These are phyloP conservation scores for Cyclostephanos tholiformis DNA, from an alignment of 108 stramenopile species.

Conservation along the genomic window DNA sequence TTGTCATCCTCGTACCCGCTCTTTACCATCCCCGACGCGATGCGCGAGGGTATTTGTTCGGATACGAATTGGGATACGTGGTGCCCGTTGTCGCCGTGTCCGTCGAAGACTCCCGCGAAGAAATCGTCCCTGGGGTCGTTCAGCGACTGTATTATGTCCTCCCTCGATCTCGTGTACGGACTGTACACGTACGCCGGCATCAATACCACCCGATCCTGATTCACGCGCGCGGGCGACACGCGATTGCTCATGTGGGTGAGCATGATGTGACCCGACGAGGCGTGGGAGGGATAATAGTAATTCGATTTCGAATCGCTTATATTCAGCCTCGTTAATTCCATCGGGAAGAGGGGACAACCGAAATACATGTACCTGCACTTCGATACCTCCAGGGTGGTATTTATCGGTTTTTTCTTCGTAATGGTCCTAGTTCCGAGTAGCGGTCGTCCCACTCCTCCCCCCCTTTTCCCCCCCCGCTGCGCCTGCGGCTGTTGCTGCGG, in stretches of 20 bases:
- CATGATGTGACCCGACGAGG: conserved; percentile 32
- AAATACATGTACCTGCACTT: background rate
- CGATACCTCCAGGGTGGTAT: too few species aligned
- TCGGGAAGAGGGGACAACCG: background rate
- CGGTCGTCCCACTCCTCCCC: too few species aligned
- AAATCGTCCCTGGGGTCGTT: conserved; percentile 42
- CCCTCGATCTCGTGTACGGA: background rate
- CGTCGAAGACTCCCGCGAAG: conserved; percentile 71
- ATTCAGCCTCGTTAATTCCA: background rate
- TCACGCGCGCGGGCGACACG: conserved; percentile 19
- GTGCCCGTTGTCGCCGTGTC: conserved; percentile 68
- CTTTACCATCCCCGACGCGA: conserved; percentile 45
- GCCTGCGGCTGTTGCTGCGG: background rate
- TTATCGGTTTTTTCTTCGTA: too few species aligned
- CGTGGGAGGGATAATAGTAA: background rate
- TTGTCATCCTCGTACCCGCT: conserved; percentile 7
- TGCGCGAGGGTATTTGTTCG: conserved; percentile 45
- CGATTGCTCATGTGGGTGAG: conserved; percentile 54
- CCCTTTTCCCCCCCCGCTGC: too few species aligned
- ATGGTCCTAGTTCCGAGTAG: too few species aligned
- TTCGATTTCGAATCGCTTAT: too few species aligned
- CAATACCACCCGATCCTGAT: conserved; percentile 70
- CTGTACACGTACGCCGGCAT: conserved; percentile 48
- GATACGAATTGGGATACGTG: conserved; percentile 51
- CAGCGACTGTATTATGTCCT: background rate